These are phyloP conservation scores for Nepenthes mirabilis DNA, from an alignment of 148 eudicot species.

Conservation along the genomic window DNA sequence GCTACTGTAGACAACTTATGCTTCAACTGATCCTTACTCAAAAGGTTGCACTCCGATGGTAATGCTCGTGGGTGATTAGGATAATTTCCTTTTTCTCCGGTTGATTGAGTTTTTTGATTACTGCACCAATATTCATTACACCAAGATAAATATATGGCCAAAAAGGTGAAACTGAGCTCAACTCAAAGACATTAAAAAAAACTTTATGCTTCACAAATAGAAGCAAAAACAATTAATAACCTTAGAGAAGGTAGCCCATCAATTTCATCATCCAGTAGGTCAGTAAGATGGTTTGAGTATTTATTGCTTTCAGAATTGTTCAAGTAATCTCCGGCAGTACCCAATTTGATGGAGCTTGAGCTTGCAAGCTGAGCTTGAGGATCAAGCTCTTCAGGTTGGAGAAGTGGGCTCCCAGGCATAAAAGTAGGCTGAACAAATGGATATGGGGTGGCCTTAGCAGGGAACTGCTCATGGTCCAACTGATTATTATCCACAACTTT, in stretches of 20 bases:
- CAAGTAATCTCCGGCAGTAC: constrained; percentile 1
- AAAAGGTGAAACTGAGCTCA: not conserved
- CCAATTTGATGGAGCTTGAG: not conserved
- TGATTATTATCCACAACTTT: constrained; percentile 19
- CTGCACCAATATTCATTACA: too few relatives aligned
- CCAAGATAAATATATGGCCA: not conserved
- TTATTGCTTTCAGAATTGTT: constrained; percentile 10
- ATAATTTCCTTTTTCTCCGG: too few relatives aligned
- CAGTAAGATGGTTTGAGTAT: not conserved
- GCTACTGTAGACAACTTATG: too few relatives aligned
- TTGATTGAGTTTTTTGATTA: not conserved
- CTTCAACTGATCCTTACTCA: too few relatives aligned
- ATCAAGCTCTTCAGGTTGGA: constrained; percentile 32
- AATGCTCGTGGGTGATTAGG: too few relatives aligned
- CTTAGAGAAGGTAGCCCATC: not conserved
- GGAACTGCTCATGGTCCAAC: constrained; percentile 26
- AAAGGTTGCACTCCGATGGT: too few relatives aligned
- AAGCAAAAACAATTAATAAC: not conserved
- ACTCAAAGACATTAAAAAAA: not conserved
- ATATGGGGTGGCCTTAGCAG: constrained; percentile 35
- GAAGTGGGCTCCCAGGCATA: constrained; percentile 24
- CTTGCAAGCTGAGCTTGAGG: constrained; percentile 27
- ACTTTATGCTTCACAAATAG: not conserved
- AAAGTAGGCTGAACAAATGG: constrained; percentile 14
- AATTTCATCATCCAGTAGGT: not conserved